phyloP scores from a whole-genome alignment of 306 rosid genomes.

The Inga laurina region DNA sequence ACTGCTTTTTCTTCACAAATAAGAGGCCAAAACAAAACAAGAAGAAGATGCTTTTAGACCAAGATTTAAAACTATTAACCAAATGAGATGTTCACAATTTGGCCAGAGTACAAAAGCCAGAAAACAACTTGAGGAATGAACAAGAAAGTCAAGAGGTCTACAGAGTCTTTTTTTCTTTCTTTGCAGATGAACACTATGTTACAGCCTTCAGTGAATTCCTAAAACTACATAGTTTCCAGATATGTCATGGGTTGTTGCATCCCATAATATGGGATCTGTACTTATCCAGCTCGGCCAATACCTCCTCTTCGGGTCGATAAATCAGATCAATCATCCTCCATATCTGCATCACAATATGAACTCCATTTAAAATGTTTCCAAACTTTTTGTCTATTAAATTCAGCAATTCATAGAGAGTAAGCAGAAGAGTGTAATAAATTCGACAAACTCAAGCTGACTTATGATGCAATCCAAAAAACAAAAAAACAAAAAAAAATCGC shows the following conservation, averaged over 20 bases:
- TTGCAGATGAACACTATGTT: background rate
- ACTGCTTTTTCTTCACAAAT: background rate
- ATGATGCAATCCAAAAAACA: background rate
- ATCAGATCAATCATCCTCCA: slow-evolving; percentile 68
- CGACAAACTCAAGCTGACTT: background rate
- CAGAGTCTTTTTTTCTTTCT: background rate
- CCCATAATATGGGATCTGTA: slow-evolving; percentile 47
- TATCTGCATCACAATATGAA: slow-evolving; percentile 40
- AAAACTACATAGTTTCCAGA: background rate
- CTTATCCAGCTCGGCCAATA: slow-evolving; percentile 51
- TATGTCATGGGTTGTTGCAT: slow-evolving; percentile 32
- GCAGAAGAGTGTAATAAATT: background rate
- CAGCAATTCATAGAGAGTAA: background rate
- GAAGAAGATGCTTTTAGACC: background rate
- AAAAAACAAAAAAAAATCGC: background rate
- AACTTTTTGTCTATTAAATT: background rate
- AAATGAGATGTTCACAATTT: background rate
- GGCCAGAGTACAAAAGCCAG: background rate
- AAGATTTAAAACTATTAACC: background rate
- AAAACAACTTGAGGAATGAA: background rate
- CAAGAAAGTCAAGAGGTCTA: background rate
- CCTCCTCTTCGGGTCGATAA: slow-evolving; percentile 56
- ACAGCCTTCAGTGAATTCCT: background rate
- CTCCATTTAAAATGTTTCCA: background rate
- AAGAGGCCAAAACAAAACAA: background rate